Base-by-base conservation (phyloP, 2,329 filamentous ascomycete genomes). In the Mycogone perniciosa region DNA sequence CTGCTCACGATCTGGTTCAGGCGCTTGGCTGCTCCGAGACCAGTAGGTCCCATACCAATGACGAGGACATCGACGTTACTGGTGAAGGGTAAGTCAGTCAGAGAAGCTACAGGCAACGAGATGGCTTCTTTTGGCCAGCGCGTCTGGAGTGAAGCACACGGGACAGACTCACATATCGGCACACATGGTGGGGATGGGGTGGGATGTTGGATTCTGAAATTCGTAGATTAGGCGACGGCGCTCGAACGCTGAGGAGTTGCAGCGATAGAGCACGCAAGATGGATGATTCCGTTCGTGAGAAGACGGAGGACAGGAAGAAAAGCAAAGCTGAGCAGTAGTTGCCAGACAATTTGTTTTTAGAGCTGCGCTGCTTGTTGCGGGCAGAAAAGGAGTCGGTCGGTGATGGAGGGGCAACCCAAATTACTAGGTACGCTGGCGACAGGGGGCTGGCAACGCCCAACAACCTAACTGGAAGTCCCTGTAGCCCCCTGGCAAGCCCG, bases 41-140 rank as follows among this genome's bases (percentile, higher is more conserved):
- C 93, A 67, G 93, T 97, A 64, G 93, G 93, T 68, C 93, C 93
- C 74, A 92, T 92, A 68, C 93, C 93, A 76, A 97, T 96, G 72
- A 99, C 85, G 68, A 99, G 89, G 62, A 99, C 87, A 75, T 99
- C 93, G 70, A 97, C 89, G 66, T 89, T 85, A 71, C 90, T 95
- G 71, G 26, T 39, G 44, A 41, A 26, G 11, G 34, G 48, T 11
- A 27, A 31, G 53, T 64, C 51, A 62, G 60, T 34, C 11, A 13
- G 43, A 49, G 40, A 11, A 20, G 10, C 13, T 9, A 13, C 13
- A 8, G 31, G 11, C 5, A 31, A 26, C 30, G 7, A 31, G 30
- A 39, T 37, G 13, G 13, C 31, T 27, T 31, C 8, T 13, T 29
- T 31, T 13, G 31, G 27, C 11, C n/a, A 13, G 30, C 20, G 13